Percentiles rank a stretch among this genome's conserved stretches.
phyloP scores from a whole-genome alignment of 1,139 yeast species.

The Geotrichum fermentans region DNA sequence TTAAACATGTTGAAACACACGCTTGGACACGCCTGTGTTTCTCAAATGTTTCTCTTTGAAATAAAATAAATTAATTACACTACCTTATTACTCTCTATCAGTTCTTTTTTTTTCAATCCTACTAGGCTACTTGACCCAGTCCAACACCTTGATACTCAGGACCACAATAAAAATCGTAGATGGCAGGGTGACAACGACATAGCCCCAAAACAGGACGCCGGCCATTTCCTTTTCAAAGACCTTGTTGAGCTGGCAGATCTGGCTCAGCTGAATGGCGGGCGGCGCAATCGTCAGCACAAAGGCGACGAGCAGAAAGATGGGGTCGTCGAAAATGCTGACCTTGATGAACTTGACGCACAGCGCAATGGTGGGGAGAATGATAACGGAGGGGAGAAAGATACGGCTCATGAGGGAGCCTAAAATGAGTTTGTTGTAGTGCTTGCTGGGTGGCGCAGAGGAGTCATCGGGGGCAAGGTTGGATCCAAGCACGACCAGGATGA shows the following conservation, averaged over 20 bases:
- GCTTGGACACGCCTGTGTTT: too few species aligned
- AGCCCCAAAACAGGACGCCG: conserved; percentile 83
- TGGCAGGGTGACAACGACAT: conserved; percentile 69
- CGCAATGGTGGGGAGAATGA: conserved; percentile 65
- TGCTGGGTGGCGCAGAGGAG: conserved; percentile 43
- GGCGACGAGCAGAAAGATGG: conserved; percentile 71
- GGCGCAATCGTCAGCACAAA: conserved; percentile 74
- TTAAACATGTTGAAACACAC: too few species aligned
- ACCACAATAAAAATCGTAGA: conserved; percentile 72
- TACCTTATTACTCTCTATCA: neutral
- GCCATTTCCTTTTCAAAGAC: conserved; percentile 80
- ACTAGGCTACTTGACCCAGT: conserved; percentile 40
- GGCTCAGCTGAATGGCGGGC: conserved; percentile 80
- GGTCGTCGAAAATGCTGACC: conserved; percentile 74
- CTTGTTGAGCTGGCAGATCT: conserved; percentile 72
- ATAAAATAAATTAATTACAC: neutral
- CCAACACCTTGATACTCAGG: conserved; percentile 59
- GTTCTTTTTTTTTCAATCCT: neutral
- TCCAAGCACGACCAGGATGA: conserved; percentile 58
- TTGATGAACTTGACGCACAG: conserved; percentile 58
- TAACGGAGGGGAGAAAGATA: conserved; percentile 68
- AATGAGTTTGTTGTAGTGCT: conserved; percentile 55
- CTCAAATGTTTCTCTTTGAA: too few species aligned
- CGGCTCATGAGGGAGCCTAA: conserved; percentile 65
- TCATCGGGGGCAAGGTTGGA: conserved; percentile 45